Evolutionary conservation across 2,329 filamentous ascomycete genomes (phyloP), one percentile per base, ranked within the genome.

Genomic region (Nigrospora osmanthi): DNA sequence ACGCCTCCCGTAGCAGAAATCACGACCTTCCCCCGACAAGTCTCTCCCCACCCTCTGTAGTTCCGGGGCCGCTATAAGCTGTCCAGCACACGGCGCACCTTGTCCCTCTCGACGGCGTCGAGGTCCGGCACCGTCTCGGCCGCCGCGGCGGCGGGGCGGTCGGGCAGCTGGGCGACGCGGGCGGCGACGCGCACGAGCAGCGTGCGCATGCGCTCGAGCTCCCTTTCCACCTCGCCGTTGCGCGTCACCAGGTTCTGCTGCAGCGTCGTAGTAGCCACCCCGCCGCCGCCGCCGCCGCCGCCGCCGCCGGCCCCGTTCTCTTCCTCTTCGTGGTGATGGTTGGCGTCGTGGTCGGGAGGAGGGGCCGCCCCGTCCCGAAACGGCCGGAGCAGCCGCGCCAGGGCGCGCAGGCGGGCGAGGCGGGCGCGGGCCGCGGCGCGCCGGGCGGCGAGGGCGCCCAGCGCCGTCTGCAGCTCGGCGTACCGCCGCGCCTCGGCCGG

Each of bases 191-290:
- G 70, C 1, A 74, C 72, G 44, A 84, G 68, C 49, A 89, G 62
- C 51, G 81, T 69, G 32, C 81, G 74, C 74, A 83, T 86, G 49
- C 73, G 75, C 59, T 81, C 76, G 44, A 89, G 65, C 62, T 88
- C 84, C 43, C 67, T 68, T 57, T 83, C 83, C 11, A 89, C 61
- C 40, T 80, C 74, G 2, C 81, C 80, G 56, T 83, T 76, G 31
- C 76, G 75, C 42, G 79, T 82, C 2, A 85, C 71, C 4, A 89
- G 61, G 57, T 87, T 87, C 47, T 78, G 74, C 59, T 89, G 85
- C 7, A 84, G 2, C 9, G 11, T 37, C 65, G 9, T 63, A 53
- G 51, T n/a, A n/a, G n/a, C n/a, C n/a, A n/a, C n/a, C n/a, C n/a
- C 62, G 50, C 52, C 64, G 52, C 55, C 62, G 32, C 64, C 62